phyloP scores from a whole-genome alignment of 768 basidiomycete species.

The Kwoniella newhampshirensis region DNA sequence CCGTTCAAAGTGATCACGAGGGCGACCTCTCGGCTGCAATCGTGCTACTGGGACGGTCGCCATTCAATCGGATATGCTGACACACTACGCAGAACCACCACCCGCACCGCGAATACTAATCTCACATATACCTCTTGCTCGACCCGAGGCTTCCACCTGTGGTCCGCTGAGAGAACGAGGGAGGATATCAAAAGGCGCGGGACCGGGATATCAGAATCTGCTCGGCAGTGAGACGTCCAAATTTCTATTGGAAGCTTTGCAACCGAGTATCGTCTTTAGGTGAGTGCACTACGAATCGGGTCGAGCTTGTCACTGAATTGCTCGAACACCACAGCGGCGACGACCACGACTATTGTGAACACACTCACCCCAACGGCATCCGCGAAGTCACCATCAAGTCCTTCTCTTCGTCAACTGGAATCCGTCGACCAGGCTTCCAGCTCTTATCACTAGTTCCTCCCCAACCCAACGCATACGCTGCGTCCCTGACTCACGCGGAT shows the following conservation, averaged over 20 bases:
- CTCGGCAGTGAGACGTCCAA: conserved; percentile 66
- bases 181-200: conserved; percentile 67
- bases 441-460: conserved; percentile 70
- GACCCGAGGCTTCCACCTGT: conserved; percentile 68
- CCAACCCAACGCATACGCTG: conserved; percentile 48
- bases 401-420: conserved; percentile 84
- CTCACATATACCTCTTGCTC: conserved; percentile 83
- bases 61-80: neutral
- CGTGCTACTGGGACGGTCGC: neutral
- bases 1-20: too few species aligned
- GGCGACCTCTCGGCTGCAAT: too few species aligned
- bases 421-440: conserved; percentile 82
- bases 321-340: conserved; percentile 64
- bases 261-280: conserved; percentile 75
- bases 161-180: conserved; percentile 76
- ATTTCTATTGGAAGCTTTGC: conserved; percentile 66
- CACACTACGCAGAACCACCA: conserved; percentile 42
- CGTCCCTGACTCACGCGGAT: conserved; percentile 60
- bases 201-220: conserved; percentile 75
- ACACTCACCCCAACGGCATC: conserved; percentile 58
- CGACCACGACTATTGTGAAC: conserved; percentile 94
- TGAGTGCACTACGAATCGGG: conserved; percentile 39
- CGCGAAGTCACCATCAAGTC: conserved; percentile 85
- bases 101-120: conserved; percentile 67
- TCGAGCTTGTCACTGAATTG: neutral